phyloP scores from a whole-genome alignment of 345 rosid species.

The Cochlearia excelsa region DNA sequence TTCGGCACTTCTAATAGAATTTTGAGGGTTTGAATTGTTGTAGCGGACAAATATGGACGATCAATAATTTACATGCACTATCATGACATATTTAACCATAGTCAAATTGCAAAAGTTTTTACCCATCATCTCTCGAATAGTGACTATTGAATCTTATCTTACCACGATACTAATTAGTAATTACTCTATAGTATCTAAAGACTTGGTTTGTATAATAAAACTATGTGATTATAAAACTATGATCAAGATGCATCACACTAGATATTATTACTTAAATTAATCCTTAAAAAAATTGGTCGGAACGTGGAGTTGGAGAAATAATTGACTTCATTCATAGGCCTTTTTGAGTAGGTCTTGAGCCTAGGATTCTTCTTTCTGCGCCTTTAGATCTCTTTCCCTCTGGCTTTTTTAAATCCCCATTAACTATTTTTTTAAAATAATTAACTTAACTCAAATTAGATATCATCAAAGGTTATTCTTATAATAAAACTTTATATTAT shows the following conservation, averaged over 20 bases:
- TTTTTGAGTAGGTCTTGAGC: conserved; percentile 21
- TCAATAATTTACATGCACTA: conserved; percentile 22
- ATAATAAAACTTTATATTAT: conserved; percentile 12
- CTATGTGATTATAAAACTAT: too few species aligned
- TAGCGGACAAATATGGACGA: background rate
- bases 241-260: too few species aligned
- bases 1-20: conserved; percentile 17
- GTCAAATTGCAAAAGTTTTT: background rate
- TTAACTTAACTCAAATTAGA: conserved; percentile 11
- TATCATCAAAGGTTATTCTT: background rate
- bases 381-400: conserved; percentile 26
- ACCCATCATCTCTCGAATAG: background rate
- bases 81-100: conserved; percentile 29
- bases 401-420: conserved; percentile 7
- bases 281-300: background rate
- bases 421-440: background rate
- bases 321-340: conserved; percentile 16
- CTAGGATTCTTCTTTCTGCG: conserved; percentile 39
- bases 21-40: background rate
- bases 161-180: too few species aligned
- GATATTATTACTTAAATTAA: too few species aligned
- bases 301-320: conserved; percentile 21
- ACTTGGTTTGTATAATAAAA: too few species aligned
- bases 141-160: background rate
- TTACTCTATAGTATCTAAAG: too few species aligned